These are phyloP conservation scores for Casaregolazyma suthepensis DNA, from an alignment of 1,139 yeast genomes.

Conservation along the genomic window DNA sequence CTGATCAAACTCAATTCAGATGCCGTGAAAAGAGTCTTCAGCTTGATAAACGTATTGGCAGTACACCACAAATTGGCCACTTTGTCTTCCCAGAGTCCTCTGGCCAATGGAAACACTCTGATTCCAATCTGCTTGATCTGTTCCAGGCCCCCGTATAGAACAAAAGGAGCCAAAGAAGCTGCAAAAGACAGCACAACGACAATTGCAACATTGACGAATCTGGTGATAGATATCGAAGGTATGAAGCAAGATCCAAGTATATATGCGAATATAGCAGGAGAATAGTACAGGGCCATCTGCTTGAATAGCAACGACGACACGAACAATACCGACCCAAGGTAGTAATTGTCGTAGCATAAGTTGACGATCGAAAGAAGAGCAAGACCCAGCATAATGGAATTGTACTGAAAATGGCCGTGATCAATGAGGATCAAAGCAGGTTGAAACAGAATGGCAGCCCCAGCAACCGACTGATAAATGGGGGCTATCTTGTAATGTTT, in stretches of 20 bases:
- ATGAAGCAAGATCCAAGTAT: slow-evolving; percentile 46
- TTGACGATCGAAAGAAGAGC: slow-evolving; percentile 63
- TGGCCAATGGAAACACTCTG: slow-evolving; percentile 82
- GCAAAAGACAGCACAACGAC: slow-evolving; percentile 55
- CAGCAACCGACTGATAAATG: slow-evolving; percentile 69
- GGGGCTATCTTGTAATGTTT: slow-evolving; percentile 37
- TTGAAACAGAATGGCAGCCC: slow-evolving; percentile 66
- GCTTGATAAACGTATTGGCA: slow-evolving; percentile 68
- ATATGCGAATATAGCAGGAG: slow-evolving; percentile 82
- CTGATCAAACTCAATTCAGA: slow-evolving; percentile 59
- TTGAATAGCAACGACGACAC: slow-evolving; percentile 76
- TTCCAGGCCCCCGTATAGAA: slow-evolving; percentile 32
- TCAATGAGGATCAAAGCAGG: slow-evolving; percentile 82
- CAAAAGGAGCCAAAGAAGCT: slow-evolving; percentile 57
- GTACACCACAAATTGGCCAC: slow-evolving; percentile 98
- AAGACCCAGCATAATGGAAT: slow-evolving; percentile 89
- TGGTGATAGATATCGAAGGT: slow-evolving; percentile 35
- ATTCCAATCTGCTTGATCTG: slow-evolving; percentile 43
- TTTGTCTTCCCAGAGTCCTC: slow-evolving; percentile 97
- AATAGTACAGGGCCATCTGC: slow-evolving; percentile 92
- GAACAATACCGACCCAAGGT: slow-evolving; percentile 71
- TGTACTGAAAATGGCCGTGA: slow-evolving; percentile 96
- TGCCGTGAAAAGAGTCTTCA: slow-evolving; percentile 50
- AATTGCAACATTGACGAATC: slow-evolving; percentile 54
- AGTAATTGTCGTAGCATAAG: slow-evolving; percentile 45